Base-by-base conservation (phyloP, 345 rosid genomes). In the Murraya koenigii region DNA sequence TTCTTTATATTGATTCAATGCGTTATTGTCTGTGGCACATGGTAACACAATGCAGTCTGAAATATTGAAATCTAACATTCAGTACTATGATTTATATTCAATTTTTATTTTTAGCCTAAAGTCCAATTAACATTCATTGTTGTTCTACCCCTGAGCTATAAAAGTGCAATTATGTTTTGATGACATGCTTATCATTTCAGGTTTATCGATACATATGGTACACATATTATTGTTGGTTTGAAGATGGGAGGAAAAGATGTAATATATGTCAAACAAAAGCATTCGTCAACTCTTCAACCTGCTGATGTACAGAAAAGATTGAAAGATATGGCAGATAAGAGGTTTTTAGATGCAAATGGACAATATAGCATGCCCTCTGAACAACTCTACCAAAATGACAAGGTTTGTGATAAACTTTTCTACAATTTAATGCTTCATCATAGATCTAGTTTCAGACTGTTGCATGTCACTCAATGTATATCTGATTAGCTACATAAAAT, bases 181-280 rank as follows among this genome's bases (percentile, higher is more conserved):
- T 76, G 36, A 35, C 41, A 39, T 65, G 52, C 39, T 60, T 25
- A n/a, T 60, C 61, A 75, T 86, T 75, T 67, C 87, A 95, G 97
- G 86, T 95, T 95, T 82, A 90, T 95, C 71, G 91, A 95, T 79
- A 85, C 54, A 20, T 95, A 81, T 82, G 98, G 98, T 39, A 95
- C 98, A 7, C 98, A 95, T 88, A 84, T 95, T 66, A 85, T 93
- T 75, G 93, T 90, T 83, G 92, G 97, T 74, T 87, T 95, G 69
- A 93, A 93, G 86, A 93, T 93, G 97, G 98, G 98, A 79, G 98
- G 97, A 69, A 93, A 93, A 86, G 98, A 93, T 84, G 99, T 95
- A 54, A 85, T 95, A 79, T 92, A 88, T 79, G 81, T 92, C 65
- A 93, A 95, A 75, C 97, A 95, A 75, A 94, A 84, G 71, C 94